A percentile compares a stretch with the other conserved stretches of the same genome.
These are phyloP conservation scores for Eutypa lata DNA, from an alignment of 2,329 filamentous ascomycete species.

Conservation along the genomic window DNA sequence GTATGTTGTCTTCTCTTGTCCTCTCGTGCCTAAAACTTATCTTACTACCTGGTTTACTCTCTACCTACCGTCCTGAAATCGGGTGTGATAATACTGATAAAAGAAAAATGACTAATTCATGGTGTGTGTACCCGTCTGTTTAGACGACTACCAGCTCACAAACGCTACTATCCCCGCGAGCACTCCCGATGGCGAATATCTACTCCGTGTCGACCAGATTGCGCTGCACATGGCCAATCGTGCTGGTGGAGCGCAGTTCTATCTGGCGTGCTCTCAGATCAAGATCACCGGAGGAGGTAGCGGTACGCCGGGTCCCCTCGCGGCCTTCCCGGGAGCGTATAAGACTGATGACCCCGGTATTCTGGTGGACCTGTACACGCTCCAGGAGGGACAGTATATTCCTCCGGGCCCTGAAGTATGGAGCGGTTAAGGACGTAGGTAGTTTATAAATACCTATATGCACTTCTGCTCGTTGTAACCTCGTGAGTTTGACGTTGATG, in stretches of 20 bases:
- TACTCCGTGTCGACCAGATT: conserved; percentile 38
- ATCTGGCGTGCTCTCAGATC: conserved; percentile 36
- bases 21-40: neutral
- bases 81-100: no score
- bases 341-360: conserved; percentile 30
- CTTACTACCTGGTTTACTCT: no score
- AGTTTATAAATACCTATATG: no score
- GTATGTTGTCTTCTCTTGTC: conserved; percentile 9
- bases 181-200: conserved; percentile 35
- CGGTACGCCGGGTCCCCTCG: conserved; percentile 28
- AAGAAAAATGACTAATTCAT: neutral
- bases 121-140: neutral
- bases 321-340: conserved; percentile 30
- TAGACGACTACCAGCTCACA: conserved; percentile 29
- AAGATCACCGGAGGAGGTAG: conserved; percentile 34
- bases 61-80: no score
- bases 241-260: conserved; percentile 36
- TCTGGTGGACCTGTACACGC: conserved; percentile 26
- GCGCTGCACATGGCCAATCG: conserved; percentile 35
- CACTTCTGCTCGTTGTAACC: no score
- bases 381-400: conserved; percentile 24
- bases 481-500: no score
- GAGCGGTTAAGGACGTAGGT: conserved; percentile 11
- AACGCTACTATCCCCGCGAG: conserved; percentile 33
- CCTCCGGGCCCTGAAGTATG: conserved; percentile 25